phyloP scores from a whole-genome alignment of 768 basidiomycete species.

The Chalciporus chontae region DNA sequence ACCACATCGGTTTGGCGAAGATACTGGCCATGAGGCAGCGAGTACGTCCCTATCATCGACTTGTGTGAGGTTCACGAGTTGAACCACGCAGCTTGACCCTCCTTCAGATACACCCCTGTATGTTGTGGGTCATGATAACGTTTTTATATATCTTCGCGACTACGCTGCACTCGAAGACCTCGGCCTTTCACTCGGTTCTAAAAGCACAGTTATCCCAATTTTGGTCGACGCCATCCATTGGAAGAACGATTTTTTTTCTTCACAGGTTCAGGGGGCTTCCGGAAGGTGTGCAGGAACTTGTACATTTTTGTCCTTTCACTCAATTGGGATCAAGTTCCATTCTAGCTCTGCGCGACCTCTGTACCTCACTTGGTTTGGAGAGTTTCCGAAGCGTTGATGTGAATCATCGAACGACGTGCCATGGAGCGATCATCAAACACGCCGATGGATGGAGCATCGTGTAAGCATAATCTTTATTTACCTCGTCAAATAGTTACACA shows the following conservation, averaged over 20 bases:
- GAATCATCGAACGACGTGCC: constrained; percentile 66
- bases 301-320: background rate
- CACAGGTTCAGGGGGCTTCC: constrained; percentile 1
- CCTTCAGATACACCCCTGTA: constrained; percentile 62
- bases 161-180: constrained; percentile 66
- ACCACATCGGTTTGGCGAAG: constrained; percentile 79
- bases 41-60: constrained; percentile 38
- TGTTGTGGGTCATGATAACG: constrained; percentile 55
- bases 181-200: constrained; percentile 49
- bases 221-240: constrained; percentile 55
- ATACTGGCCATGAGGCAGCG: constrained; percentile 66
- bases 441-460: constrained; percentile 49
- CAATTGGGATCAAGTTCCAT: constrained; percentile 37
- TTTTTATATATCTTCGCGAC: constrained; percentile 71
- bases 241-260: constrained; percentile 36
- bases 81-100: constrained; percentile 53
- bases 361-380: constrained; percentile 51
- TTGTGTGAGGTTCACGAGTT: background rate
- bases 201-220: constrained; percentile 53
- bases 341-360: constrained; percentile 42
- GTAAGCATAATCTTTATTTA: constrained; percentile 21
- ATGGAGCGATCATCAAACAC: constrained; percentile 68
- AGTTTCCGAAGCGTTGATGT: constrained; percentile 70
- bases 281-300: constrained; percentile 4
- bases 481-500: background rate